Conservation (phyloP, 345 rosid species). For the Euphorbia lathyris region DNA sequence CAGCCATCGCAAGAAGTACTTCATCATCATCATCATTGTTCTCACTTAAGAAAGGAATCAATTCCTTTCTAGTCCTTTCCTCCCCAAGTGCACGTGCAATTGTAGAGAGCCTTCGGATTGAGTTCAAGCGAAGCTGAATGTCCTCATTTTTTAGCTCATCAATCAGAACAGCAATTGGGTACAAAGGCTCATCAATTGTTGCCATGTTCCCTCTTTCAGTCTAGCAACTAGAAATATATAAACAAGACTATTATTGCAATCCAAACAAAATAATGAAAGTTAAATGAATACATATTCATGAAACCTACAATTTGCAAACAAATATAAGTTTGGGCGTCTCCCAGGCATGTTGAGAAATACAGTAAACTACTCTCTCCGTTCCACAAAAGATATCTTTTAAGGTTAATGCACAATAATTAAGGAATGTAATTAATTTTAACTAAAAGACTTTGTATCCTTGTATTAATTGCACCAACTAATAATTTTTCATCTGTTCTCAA, state of each 20-base stretch:
- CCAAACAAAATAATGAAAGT: background rate
- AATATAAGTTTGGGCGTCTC: background rate
- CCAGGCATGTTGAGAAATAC: background rate
- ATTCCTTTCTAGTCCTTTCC: slow-evolving; percentile 85
- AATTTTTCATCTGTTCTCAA: too few relatives aligned
- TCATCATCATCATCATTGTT: slow-evolving; percentile 96
- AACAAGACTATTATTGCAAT: background rate
- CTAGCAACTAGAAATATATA: background rate
- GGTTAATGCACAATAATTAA: too few relatives aligned
- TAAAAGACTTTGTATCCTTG: too few relatives aligned
- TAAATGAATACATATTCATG: background rate
- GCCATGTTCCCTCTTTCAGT: slow-evolving; percentile 41
- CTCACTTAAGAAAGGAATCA: slow-evolving; percentile 85
- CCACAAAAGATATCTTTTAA: too few relatives aligned
- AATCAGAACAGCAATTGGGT: slow-evolving; percentile 85
- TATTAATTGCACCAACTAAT: too few relatives aligned
- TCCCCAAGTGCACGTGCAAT: slow-evolving; percentile 97
- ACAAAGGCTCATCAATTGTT: slow-evolving; percentile 76
- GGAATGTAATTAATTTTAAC: too few relatives aligned
- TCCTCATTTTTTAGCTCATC: slow-evolving; percentile 95
- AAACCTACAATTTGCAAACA: background rate
- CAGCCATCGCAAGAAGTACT: slow-evolving; percentile 96
- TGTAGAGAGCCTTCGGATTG: slow-evolving; percentile 83
- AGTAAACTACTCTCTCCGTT: too few relatives aligned
- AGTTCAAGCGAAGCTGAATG: slow-evolving; percentile 87